Conservation (phyloP, 169 alveolate species). For the Ichthyophthirius multifiliis region DNA sequence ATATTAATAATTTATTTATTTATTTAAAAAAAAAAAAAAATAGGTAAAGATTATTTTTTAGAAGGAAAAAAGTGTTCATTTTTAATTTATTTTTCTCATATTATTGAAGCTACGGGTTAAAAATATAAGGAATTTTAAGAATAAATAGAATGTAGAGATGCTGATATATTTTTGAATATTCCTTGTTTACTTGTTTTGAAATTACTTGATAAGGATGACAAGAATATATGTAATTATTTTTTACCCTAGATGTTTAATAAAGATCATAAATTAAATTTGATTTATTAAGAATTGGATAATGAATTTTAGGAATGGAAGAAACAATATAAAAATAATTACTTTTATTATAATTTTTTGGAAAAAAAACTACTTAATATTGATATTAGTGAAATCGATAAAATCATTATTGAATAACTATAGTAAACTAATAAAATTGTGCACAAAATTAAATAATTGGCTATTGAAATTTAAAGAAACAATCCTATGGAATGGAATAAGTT, state of each 20-base stretch:
- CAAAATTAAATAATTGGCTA: constrained; percentile 56
- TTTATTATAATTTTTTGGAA: constrained; percentile 52
- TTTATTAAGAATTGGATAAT: constrained; percentile 29
- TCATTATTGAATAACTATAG: constrained; percentile 8
- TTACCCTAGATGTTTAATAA: constrained; percentile 64
- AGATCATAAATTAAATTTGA: constrained; percentile 27
- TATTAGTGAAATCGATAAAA: too few relatives aligned
- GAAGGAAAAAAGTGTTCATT: constrained; percentile 57
- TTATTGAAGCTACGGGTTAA: constrained; percentile 63
- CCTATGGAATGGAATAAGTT: constrained; percentile 79
- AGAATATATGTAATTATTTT: constrained; percentile 56
- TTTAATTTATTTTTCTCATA: constrained; percentile 63
- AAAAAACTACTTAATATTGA: constrained; percentile 46
- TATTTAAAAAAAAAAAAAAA: not conserved
- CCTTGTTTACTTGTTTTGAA: constrained; percentile 68
- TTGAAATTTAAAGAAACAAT: constrained; percentile 57
- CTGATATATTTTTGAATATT: constrained; percentile 69
- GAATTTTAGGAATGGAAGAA: constrained; percentile 52
- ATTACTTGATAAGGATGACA: constrained; percentile 65
- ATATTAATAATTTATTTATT: too few relatives aligned
- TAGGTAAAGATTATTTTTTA: constrained; percentile 65
- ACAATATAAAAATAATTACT: constrained; percentile 40
- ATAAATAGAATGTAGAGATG: constrained; percentile 69
- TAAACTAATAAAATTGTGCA: constrained; percentile 30
- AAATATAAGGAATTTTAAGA: constrained; percentile 60